phyloP scores from a whole-genome alignment of 2,329 filamentous ascomycete genomes.

The Penicillium oxalicum region DNA sequence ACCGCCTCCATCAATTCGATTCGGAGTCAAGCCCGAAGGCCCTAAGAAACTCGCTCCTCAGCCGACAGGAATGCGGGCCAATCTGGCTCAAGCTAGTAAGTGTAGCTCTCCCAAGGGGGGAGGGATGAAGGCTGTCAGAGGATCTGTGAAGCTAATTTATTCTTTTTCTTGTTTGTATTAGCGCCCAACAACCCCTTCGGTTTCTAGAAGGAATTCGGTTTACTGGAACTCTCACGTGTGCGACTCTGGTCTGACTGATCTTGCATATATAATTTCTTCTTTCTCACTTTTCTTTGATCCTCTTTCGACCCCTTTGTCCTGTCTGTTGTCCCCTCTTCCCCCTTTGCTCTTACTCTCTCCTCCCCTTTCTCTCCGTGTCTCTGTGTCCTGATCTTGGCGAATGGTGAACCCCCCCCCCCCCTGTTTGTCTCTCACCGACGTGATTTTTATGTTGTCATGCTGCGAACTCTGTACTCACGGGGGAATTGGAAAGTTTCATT shows the following conservation, averaged over 20 bases:
- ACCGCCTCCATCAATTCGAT: slow-evolving; percentile 79
- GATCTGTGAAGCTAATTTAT: slow-evolving; percentile 10
- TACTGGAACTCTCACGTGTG: background rate
- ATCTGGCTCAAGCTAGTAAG: slow-evolving; percentile 93
- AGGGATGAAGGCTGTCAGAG: no score
- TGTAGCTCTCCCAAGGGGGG: slow-evolving; percentile 27
- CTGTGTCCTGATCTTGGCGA: background rate
- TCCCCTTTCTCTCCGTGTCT: no score
- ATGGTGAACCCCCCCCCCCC: background rate
- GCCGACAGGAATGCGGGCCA: slow-evolving; percentile 81
- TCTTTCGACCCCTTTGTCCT: background rate
- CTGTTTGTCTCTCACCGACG: background rate
- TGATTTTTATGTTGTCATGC: background rate
- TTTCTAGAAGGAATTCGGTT: slow-evolving; percentile 43
- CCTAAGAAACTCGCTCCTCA: slow-evolving; percentile 76
- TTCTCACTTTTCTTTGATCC: background rate
- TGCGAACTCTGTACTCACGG: slow-evolving; percentile 1
- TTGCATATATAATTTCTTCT: slow-evolving; percentile 25
- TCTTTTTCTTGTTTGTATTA: slow-evolving; percentile 24
- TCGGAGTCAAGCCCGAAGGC: slow-evolving; percentile 66
- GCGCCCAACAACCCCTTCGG: slow-evolving; percentile 66
- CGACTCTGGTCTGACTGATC: slow-evolving; percentile 1
- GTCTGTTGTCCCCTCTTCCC: background rate
- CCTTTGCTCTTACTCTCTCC: no score
- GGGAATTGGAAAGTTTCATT: slow-evolving; percentile 8